Evolutionary conservation across 306 rosid genomes (phyloP).

Genomic region (Begonia loranthoides): DNA sequence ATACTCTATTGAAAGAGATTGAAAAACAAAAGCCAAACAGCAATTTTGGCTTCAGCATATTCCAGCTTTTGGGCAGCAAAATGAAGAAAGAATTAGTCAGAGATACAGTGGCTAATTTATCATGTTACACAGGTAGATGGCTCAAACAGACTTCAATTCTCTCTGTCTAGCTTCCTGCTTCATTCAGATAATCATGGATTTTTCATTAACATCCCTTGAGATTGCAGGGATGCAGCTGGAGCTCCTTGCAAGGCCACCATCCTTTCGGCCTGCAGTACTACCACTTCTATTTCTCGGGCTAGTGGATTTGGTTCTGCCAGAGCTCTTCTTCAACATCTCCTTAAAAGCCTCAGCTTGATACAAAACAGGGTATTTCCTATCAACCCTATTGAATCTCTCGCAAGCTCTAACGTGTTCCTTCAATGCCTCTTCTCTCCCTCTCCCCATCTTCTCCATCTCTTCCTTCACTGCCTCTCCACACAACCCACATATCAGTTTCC

Average conservation of each 20-base stretch:
- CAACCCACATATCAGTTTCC: slow-evolving; percentile 42
- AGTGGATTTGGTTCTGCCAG: slow-evolving; percentile 18
- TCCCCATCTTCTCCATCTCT: slow-evolving; percentile 39
- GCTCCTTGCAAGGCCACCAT: slow-evolving; percentile 19
- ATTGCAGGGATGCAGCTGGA: slow-evolving; percentile 35
- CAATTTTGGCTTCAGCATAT: too few species aligned
- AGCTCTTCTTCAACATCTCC: slow-evolving; percentile 31
- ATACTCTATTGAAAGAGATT: too few species aligned
- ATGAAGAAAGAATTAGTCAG: too few species aligned
- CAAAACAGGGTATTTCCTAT: slow-evolving; percentile 27
- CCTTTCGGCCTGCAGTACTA: not conserved
- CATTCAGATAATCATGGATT: too few species aligned
- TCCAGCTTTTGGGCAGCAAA: too few species aligned
- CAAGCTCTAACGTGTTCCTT: slow-evolving; percentile 36
- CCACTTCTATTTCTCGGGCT: slow-evolving; percentile 10
- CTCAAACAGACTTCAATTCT: too few species aligned
- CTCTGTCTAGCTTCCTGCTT: too few species aligned
- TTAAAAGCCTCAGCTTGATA: slow-evolving; percentile 45
- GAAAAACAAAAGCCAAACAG: too few species aligned
- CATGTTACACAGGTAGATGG: too few species aligned
- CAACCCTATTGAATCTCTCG: slow-evolving; percentile 38
- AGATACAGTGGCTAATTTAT: too few species aligned
- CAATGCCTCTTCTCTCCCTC: slow-evolving; percentile 31
- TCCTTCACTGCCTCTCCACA: slow-evolving; percentile 44
- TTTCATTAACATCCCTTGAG: not conserved